Conservation (phyloP, 1,284 basidiomycete species). For the Heliocybe sulcata region DNA sequence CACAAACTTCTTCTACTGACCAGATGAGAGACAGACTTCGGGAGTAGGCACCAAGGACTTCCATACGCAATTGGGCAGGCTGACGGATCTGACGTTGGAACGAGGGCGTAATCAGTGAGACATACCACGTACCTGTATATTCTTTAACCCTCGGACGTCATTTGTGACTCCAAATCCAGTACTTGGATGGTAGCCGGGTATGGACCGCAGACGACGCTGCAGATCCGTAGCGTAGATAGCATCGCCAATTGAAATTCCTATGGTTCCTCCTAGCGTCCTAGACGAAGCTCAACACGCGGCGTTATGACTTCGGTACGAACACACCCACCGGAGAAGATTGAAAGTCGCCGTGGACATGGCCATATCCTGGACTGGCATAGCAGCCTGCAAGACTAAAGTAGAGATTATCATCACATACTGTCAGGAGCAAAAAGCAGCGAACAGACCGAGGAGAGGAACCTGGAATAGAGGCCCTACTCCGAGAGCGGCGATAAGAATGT, state of each 20-base stretch:
- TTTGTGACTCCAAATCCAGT: slow-evolving; percentile 43
- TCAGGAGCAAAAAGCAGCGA: not conserved
- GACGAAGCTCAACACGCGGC: too few relatives aligned
- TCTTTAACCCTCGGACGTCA: slow-evolving; percentile 43
- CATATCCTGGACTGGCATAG: slow-evolving; percentile 80
- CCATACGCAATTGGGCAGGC: slow-evolving; percentile 38
- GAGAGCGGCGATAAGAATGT: slow-evolving; percentile 50
- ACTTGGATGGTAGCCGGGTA: slow-evolving; percentile 45
- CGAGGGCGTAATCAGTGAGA: not conserved
- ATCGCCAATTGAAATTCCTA: slow-evolving; percentile 69
- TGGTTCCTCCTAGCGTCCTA: slow-evolving; percentile 65
- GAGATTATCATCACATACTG: slow-evolving; percentile 29
- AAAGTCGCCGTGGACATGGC: slow-evolving; percentile 68
- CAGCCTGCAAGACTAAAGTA: slow-evolving; percentile 66
- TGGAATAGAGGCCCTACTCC: slow-evolving; percentile 64
- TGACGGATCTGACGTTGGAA: slow-evolving; percentile 15
- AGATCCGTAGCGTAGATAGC: slow-evolving; percentile 60
- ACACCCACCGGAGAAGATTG: slow-evolving; percentile 44
- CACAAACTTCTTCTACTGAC: too few relatives aligned
- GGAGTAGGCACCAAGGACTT: slow-evolving; percentile 65
- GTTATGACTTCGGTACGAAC: too few relatives aligned
- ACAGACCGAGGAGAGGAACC: slow-evolving; percentile 22
- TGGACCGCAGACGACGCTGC: slow-evolving; percentile 36
- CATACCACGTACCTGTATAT: slow-evolving; percentile 38
- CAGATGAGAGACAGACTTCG: slow-evolving; percentile 60